phyloP scores from a whole-genome alignment of 2,329 filamentous ascomycete species.

The Fusarium anthophilum region DNA sequence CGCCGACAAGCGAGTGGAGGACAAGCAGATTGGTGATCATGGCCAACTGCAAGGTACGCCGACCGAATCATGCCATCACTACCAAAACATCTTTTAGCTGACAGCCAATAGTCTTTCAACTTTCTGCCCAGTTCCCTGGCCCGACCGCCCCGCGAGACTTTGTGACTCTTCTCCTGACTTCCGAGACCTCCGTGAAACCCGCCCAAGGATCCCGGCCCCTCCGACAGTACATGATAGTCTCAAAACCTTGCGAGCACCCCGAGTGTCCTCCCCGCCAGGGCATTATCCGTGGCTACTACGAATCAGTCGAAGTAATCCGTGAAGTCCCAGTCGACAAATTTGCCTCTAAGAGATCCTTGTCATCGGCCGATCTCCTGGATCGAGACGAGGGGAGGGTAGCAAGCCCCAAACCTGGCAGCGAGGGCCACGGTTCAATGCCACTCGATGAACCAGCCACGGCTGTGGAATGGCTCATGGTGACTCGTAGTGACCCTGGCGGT shows the following conservation, averaged over 20 bases:
- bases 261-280: slow-evolving; percentile 75
- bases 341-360: slow-evolving; percentile 45
- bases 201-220: slow-evolving; percentile 50
- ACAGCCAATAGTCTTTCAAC: slow-evolving; percentile 73
- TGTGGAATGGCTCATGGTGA: slow-evolving; percentile 94
- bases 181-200: slow-evolving; percentile 58
- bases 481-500: slow-evolving; percentile 86
- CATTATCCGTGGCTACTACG: slow-evolving; percentile 86
- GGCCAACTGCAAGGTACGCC: slow-evolving; percentile 70
- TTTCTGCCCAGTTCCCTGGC: slow-evolving; percentile 89
- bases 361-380: slow-evolving; percentile 44
- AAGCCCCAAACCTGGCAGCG: slow-evolving; percentile 20
- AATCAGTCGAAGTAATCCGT: slow-evolving; percentile 90
- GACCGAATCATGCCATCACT: not conserved
- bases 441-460: slow-evolving; percentile 51
- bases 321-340: slow-evolving; percentile 73
- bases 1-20: slow-evolving; percentile 78
- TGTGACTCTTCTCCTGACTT: slow-evolving; percentile 79
- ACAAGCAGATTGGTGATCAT: slow-evolving; percentile 63
- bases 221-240: slow-evolving; percentile 87
- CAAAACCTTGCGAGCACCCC: slow-evolving; percentile 82
- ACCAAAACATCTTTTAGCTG: slow-evolving; percentile 15
- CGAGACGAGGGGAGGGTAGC: slow-evolving; percentile 42
- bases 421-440: slow-evolving; percentile 17
- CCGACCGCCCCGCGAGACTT: slow-evolving; percentile 91